Base-by-base conservation (phyloP, 139 green algal species). In the Chlamydomonas sp. region DNA sequence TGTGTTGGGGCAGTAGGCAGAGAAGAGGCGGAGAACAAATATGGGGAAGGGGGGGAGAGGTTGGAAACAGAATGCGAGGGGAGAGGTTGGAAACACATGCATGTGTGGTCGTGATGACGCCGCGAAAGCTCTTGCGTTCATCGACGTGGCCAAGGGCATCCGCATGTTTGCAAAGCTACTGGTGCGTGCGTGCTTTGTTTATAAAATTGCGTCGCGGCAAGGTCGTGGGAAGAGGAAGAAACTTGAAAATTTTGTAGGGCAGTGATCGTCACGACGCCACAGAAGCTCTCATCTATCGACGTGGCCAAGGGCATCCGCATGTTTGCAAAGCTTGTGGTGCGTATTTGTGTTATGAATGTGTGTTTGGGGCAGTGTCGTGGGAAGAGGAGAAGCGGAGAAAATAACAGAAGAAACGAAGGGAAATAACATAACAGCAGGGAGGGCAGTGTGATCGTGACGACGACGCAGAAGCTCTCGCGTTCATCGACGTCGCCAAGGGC, bases 401-500 rank as follows among this genome's bases (percentile, higher is more conserved):
- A n/a, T n/a, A 54, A n/a, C n/a, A n/a, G n/a, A n/a, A n/a, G n/a
- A n/a, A n/a, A n/a, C n/a, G n/a, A n/a, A n/a, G n/a, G n/a, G n/a
- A n/a, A n/a, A n/a, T n/a, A n/a, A n/a, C n/a, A n/a, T n/a, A n/a
- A n/a, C n/a, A n/a, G n/a, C n/a, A 24, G 16, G n/a, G 54, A 47
- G 4, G 4, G 58, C 20, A 66, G n/a, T n/a, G n/a, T n/a, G n/a
- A n/a, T n/a, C n/a, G n/a, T n/a, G n/a, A n/a, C n/a, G 29, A 99
- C 95, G 3, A 95, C 95, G 0, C 95, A 98, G 82, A 95, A 94
- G 73, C 81, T 99, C 65, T n/a, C n/a, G 90, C 95, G 5, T 99
- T 97, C 83, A 91, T 98, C n/a, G 95, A 99, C 70, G 95, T 99
- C n/a, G 93, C 90, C 50, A 99, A 99, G 65, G 92, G 92, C 60